Evolutionary conservation across 768 basidiomycete species (phyloP).

Genomic region (Hirschioporus abietinus): DNA sequence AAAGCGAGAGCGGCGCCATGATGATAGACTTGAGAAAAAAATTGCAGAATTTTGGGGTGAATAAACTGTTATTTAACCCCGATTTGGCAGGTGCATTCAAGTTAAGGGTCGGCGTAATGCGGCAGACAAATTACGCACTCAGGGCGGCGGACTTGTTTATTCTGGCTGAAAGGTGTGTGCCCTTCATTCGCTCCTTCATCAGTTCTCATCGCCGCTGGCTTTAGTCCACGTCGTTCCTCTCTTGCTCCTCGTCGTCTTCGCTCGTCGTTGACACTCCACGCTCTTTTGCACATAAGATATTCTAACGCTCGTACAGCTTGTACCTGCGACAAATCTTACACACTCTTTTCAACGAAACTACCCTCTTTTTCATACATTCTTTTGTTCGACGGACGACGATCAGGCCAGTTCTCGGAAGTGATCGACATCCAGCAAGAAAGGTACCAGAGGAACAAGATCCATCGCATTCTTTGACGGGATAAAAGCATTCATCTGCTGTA

Average conservation of each 20-base stretch:
- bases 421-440: not conserved
- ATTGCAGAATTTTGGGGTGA: not conserved
- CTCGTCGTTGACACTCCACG: not conserved
- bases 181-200: not conserved
- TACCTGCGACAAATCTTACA: not conserved
- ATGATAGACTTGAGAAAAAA: not conserved
- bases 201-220: not conserved
- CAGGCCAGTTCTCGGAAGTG: not conserved
- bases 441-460: not conserved
- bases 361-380: not conserved
- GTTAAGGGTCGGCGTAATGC: not conserved
- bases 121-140: not conserved
- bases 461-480: not conserved
- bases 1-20: not conserved
- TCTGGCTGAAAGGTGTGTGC: not conserved
- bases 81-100: not conserved
- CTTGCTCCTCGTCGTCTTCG: not conserved
- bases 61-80: not conserved
- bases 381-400: not conserved
- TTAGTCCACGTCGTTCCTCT: not conserved
- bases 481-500: not conserved
- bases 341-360: not conserved
- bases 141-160: not conserved
- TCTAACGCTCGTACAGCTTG: not conserved
- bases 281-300: constrained; percentile 1